Evolutionary conservation across 2,329 filamentous ascomycete genomes (phyloP).

Genomic region (Colletotrichum camelliae): DNA sequence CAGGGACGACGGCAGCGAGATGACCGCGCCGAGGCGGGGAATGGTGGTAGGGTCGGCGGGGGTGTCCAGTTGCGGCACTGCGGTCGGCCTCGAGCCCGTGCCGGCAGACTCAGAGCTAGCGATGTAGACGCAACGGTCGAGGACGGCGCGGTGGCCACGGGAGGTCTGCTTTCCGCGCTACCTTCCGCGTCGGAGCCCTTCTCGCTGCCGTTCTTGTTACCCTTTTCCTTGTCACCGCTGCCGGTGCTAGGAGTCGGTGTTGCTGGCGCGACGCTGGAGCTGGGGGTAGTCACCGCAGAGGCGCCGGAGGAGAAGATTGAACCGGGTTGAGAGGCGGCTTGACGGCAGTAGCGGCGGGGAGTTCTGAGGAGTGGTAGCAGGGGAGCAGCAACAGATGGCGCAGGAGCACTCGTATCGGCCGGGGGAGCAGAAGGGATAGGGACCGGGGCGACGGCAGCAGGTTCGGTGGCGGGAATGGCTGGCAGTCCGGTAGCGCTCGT

Average conservation of each 20-base stretch:
- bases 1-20: constrained; percentile 6
- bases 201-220: background rate
- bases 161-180: background rate
- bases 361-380: background rate
- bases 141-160: background rate
- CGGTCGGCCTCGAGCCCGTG: background rate
- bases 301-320: background rate
- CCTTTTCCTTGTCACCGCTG: background rate
- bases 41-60: background rate
- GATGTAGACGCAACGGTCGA: background rate
- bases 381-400: background rate
- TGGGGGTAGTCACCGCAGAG: background rate
- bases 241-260: background rate
- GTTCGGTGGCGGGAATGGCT: background rate
- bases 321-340: background rate
- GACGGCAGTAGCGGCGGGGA: background rate
- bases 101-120: background rate
- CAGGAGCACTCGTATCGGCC: background rate
- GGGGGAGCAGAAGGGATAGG: background rate
- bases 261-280: background rate
- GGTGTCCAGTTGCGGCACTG: background rate
- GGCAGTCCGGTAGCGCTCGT: background rate
- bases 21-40: background rate
- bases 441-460: background rate
- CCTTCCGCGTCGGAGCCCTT: background rate